Evolutionary conservation across 2,329 filamentous ascomycete genomes (phyloP), one percentile per base, ranked within the genome.

Genomic region (Aureobasidium namibiae): DNA sequence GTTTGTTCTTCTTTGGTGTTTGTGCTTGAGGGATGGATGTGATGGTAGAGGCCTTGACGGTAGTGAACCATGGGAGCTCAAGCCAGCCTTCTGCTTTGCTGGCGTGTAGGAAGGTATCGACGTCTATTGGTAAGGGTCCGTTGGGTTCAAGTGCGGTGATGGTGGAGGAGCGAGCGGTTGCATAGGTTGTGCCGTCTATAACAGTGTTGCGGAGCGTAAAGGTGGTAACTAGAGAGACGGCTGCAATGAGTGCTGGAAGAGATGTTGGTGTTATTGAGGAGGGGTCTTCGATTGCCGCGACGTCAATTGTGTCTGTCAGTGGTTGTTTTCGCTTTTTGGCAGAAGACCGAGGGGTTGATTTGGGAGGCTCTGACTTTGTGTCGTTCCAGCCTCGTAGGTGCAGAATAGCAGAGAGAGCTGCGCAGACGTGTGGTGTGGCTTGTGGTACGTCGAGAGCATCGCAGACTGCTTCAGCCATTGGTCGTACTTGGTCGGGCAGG

Each of bases 381-480:
- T 53, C 39, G 1, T 60, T 53, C 36, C 41, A 48, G 10, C 48
- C 46, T 29, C 62, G 56, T 10, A 58, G 46, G 21, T 18, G 53
- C n/a, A 64, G 56, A 18, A 64, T 65, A 23, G 64, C 59, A 23
- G 29, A 53, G 3, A 62, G 48, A 11, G 66, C 67, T 23, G 64
- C 63, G 18, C 61, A 50, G 14, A 68, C 60, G 50, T 68, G 66
- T 7, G 63, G 61, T 31, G 44, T 62, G 10, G 64, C 65, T 39
- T 61, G 59, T 2, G 63, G 60, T 14, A 52, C 56, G 5, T 46
- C 60, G 4, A 61, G 63, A 23, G 60, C 61, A 48, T 64, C 64
- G 50, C 67, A 68, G 5, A 88, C 81, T 0, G 82, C 80, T 0
- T 86, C 82, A 67, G 85, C 83, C 26, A 67, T 21, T 3, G 63